Evolutionary conservation across 768 basidiomycete species (phyloP).

Genomic region (Floccularia luteovirens): DNA sequence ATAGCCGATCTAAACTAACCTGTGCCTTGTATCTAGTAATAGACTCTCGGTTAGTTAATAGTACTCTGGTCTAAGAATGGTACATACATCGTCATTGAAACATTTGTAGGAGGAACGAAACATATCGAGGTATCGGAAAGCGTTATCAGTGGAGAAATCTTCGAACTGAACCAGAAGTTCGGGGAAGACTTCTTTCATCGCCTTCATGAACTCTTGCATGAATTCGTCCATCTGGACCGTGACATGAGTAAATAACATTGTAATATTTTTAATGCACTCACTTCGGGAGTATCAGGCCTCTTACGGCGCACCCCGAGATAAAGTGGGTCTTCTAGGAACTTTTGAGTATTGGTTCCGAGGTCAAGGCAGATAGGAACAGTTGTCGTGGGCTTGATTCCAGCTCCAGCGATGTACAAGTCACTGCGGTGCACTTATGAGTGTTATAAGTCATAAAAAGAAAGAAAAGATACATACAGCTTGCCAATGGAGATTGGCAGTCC

Average conservation of each 20-base stretch:
- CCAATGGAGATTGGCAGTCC: slow-evolving; percentile 61
- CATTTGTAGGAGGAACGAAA: slow-evolving; percentile 51
- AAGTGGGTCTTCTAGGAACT: slow-evolving; percentile 60
- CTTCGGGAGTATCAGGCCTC: slow-evolving; percentile 38
- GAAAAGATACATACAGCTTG: slow-evolving; percentile 43
- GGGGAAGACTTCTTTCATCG: slow-evolving; percentile 59
- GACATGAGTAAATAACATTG: slow-evolving; percentile 1
- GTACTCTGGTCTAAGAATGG: slow-evolving; percentile 3
- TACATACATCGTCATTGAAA: slow-evolving; percentile 69
- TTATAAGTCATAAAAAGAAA: background rate
- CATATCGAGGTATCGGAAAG: slow-evolving; percentile 63
- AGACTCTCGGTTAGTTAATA: slow-evolving; percentile 5
- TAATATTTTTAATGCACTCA: slow-evolving; percentile 4
- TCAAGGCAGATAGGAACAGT: slow-evolving; percentile 65
- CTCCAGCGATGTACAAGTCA: slow-evolving; percentile 65
- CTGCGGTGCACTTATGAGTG: slow-evolving; percentile 16
- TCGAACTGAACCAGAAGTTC: slow-evolving; percentile 67
- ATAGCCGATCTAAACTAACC: slow-evolving; percentile 16
- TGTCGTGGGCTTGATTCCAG: slow-evolving; percentile 49
- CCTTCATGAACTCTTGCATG: slow-evolving; percentile 72
- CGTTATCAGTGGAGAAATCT: slow-evolving; percentile 74
- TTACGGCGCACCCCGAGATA: slow-evolving; percentile 65
- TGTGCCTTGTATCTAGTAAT: slow-evolving; percentile 57
- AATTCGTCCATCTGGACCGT: slow-evolving; percentile 54
- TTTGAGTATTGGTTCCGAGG: slow-evolving; percentile 69